Evolutionary conservation across 345 rosid genomes (phyloP), one percentile per base, ranked within the genome.

Genomic region (sweet orange (Citrus sinensis)): DNA sequence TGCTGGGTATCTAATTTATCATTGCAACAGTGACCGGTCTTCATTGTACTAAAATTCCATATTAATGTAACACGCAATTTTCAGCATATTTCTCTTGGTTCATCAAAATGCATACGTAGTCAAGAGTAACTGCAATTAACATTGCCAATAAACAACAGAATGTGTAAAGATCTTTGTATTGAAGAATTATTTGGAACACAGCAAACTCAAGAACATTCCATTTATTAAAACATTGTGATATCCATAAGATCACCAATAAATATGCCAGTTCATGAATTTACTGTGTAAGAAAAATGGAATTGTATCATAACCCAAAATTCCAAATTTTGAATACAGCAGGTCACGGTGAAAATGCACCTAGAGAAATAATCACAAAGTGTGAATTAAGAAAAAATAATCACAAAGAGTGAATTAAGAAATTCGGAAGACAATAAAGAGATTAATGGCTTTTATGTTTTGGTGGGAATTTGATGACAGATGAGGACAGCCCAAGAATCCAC

Each of bases 401-500:
- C 58, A 9, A 37, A 46, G 40, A 24, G 61, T 40, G 59, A 40
- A 58, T 27, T 16, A 4, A 75, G 46, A 20, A 37, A 61, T 2
- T 32, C 42, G 11, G 59, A 7, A 68, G 24, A 5, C 16, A 14
- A 13, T n/a, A 51, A 35, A 35, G 19, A 55, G 1, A 35, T 24
- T 24, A 55, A 16, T 9, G 5, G 62, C 60, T 66, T 17, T n/a
- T 9, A 19, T 37, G 39, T 69, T 61, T 37, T n/a, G 11, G 63
- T 27, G 46, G 34, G 59, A 35, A 46, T 25, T 13, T 30, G n/a
- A 62, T 11, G 30, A 32, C 9, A 40, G 58, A 10, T 2, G 54
- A n/a, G 35, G 69, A 42, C 64, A 30, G 27, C 78, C 69, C 32
- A 74, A 76, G 65, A 60, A 77, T n/a, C 49, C 34, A n/a, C 78